Evolutionary conservation across 345 rosid species (phyloP).

Genomic region (Citrus sp.): DNA sequence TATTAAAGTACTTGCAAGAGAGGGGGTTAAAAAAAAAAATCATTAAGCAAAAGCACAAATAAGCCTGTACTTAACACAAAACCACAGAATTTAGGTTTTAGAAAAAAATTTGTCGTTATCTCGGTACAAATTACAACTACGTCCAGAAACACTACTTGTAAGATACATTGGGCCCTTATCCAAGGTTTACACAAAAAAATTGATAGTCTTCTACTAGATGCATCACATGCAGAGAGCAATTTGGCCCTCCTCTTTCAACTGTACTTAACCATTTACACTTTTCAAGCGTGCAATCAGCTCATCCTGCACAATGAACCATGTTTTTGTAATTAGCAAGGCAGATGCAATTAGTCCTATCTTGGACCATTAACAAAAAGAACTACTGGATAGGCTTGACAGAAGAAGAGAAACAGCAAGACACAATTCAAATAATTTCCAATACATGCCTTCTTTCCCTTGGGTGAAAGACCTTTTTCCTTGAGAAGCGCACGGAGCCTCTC

Average conservation of each 20-base stretch:
- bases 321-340: background rate
- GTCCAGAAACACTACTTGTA: background rate
- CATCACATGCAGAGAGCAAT: background rate
- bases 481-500: constrained; percentile 87
- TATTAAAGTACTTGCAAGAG: no score
- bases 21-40: background rate
- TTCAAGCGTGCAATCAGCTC: constrained; percentile 81
- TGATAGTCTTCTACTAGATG: constrained; percentile 8
- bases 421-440: background rate
- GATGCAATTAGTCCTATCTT: background rate
- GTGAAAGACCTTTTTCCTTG: constrained; percentile 70
- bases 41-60: background rate
- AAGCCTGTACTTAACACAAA: background rate
- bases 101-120: background rate
- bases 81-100: background rate
- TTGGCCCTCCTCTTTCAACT: background rate
- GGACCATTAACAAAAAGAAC: background rate
- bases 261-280: constrained; percentile 34
- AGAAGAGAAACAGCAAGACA: background rate
- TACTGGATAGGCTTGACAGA: background rate
- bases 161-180: background rate
- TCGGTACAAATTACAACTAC: background rate
- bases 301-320: constrained; percentile 51
- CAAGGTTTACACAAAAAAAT: constrained; percentile 17
- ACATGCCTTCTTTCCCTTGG: constrained; percentile 82